Base-by-base conservation (phyloP, 2,329 filamentous ascomycete genomes). In the Trichothecium sympodiale region DNA sequence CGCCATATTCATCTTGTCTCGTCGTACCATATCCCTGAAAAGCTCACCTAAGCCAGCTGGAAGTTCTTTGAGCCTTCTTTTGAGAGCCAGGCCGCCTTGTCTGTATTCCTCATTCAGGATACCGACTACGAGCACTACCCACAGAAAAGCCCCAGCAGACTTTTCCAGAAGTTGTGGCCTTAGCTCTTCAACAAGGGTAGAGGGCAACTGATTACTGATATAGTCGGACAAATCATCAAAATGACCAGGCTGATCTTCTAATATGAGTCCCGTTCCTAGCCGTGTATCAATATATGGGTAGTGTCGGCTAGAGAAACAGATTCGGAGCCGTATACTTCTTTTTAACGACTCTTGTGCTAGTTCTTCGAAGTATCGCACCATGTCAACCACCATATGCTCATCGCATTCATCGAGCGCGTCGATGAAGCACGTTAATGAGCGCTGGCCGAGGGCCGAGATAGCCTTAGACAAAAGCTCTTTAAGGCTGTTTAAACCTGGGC, bases 21-120 rank as follows among this genome's bases (percentile, higher is more conserved):
- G 57, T 3, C 41, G 58, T 4, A 76, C 37, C 1, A 75, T 68
- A 26, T 67, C 49, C 12, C 54, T 55, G 42, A 78, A 76, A 0
- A 77, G 46, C 0, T 65, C 52, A 34, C 58, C 48, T 1, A 77
- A 50, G 3, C 54, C 53, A 3, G n/a, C 33, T 0, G 63, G 63
- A 2, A 65, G 54, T 13, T 57, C 47, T 1, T 33, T 25, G 0
- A 67, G 49, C 8, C 41, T 50, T 17, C 46, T 39, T 4, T 33
- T 44, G 1, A 62, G 34, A 14, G 39, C 29, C 27, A 43, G n/a
- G 7, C 45, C 36, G 2, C 52, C 54, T 1, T 48, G 52, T 15
- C 41, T 31, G 12, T 50, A 40, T 17, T 59, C 56, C n/a, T 51
- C 48, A 33, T 62, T 61, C 5, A 65, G 43, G 5, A 64, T 59